These are phyloP conservation scores for Wallacemonas sp. DNA, from an alignment of 208 protist genomes.

Conservation along the genomic window DNA sequence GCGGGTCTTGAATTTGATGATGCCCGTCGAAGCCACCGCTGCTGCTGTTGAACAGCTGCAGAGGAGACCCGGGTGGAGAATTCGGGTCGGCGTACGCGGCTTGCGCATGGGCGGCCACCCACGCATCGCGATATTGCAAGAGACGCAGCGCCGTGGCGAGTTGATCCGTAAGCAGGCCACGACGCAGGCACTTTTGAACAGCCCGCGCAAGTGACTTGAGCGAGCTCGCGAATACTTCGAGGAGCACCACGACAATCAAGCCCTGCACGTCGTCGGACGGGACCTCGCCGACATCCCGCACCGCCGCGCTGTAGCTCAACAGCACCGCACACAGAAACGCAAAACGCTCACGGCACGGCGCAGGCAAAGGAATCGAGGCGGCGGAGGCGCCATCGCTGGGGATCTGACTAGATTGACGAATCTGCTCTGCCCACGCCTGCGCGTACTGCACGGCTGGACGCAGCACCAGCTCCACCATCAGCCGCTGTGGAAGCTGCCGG, in stretches of 20 bases:
- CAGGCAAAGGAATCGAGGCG: no score
- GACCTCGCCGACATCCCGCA: constrained; percentile 3
- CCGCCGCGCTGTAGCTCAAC: neutral
- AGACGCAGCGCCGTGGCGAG: constrained; percentile 7
- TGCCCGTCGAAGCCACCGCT: constrained; percentile 6
- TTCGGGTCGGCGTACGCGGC: neutral
- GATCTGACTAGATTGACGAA: neutral
- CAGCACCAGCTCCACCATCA: constrained; percentile 1
- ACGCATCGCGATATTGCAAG: constrained; percentile 7
- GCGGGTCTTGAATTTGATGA: neutral
- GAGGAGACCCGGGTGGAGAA: neutral
- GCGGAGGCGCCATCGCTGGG: no score
- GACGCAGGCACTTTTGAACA: constrained; percentile 5
- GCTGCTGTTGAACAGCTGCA: constrained; percentile 1
- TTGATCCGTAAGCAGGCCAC: neutral
- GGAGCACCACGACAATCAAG: constrained; percentile 1
- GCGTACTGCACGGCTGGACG: constrained; percentile 3
- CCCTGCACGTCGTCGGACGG: constrained; percentile 6
- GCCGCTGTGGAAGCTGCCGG: constrained; percentile 3
- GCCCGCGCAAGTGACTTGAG: constrained; percentile 7
- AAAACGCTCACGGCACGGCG: constrained; percentile 7
- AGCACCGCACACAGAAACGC: neutral
- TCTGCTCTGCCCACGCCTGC: constrained; percentile 2
- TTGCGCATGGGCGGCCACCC: neutral
- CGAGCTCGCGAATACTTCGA: neutral